These are phyloP conservation scores for Thyridium curvatum DNA, from an alignment of 2,329 filamentous ascomycete species.

Conservation along the genomic window DNA sequence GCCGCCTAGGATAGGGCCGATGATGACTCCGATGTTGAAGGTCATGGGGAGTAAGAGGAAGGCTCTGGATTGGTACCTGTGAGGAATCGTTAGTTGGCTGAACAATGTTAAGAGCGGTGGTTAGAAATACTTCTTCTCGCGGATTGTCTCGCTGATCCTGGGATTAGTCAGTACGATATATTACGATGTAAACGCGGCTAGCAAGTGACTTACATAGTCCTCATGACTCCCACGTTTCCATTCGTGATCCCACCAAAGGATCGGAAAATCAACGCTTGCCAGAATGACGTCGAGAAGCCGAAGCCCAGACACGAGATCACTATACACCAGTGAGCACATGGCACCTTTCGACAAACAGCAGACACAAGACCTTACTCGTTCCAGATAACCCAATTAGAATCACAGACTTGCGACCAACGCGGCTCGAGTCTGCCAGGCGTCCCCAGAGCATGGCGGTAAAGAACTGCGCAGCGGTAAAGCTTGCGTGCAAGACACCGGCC, in stretches of 20 bases:
- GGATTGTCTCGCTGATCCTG: slow-evolving; percentile 37
- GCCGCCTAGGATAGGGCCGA: slow-evolving; percentile 47
- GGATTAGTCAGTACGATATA: slow-evolving; percentile 3
- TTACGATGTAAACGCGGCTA: background rate
- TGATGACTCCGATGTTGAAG: slow-evolving; percentile 60
- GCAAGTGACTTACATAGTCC: slow-evolving; percentile 53
- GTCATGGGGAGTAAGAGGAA: slow-evolving; percentile 55
- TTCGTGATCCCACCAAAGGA: slow-evolving; percentile 62
- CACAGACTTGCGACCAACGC: slow-evolving; percentile 68
- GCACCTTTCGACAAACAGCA: background rate
- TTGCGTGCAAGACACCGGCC: slow-evolving; percentile 70
- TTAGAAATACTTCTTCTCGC: slow-evolving; percentile 31
- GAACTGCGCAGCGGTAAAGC: slow-evolving; percentile 78
- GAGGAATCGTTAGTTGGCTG: slow-evolving; percentile 5
- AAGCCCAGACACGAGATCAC: slow-evolving; percentile 60
- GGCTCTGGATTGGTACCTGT: slow-evolving; percentile 33
- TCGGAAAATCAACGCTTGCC: slow-evolving; percentile 55
- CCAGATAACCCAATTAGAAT: slow-evolving; percentile 71
- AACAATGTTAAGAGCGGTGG: background rate
- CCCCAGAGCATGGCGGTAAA: slow-evolving; percentile 81
- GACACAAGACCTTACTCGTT: slow-evolving; percentile 35
- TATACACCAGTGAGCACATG: slow-evolving; percentile 4
- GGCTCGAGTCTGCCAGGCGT: slow-evolving; percentile 55
- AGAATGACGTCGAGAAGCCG: slow-evolving; percentile 61
- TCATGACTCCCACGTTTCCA: slow-evolving; percentile 68